Evolutionary conservation across 768 basidiomycete genomes (phyloP), one percentile per base, ranked within the genome.

Genomic region (Pholiota microspora): DNA sequence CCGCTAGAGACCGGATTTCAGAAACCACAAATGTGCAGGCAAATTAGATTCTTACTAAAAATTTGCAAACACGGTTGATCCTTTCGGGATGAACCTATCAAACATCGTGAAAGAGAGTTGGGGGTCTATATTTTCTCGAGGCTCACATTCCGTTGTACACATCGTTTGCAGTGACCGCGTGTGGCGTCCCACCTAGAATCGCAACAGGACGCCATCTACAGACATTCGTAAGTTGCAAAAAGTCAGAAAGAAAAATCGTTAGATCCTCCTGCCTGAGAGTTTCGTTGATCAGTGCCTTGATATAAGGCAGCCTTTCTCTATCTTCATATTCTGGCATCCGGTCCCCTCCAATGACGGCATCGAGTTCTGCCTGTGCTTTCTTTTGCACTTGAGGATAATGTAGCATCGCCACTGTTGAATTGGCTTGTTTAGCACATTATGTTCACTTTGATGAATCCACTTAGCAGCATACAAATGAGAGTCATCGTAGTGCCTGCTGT

Each of bases 281-380:
- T 55, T 77, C 76, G 48, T 72, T 73, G 2, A 77, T 63, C 15
- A 77, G 25, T 0, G 73, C 74, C 18, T 64, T 63, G 34, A 75
- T 59, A 50, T 72, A 77, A 2, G 73, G 67, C 12, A 77, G 64
- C 38, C 56, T 62, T 7, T 64, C 67, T 45, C 62, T 62, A 51
- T 77, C 74, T 10, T 64, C 67, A 44, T 70, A 71, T 15, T 64
- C 67, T 15, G 77, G 77, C 54, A 77, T 65, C 16, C 75, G 67
- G 31, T 72, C 70, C 10, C 56, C 45, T 0, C 75, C 73, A 2
- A 76, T 58, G 4, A 74, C 66, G 0, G 58, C 27, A 51, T 77
- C 76, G 10, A 79, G 52, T 51, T 78, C 75, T 13, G 63, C 67
- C 53, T 75, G 76, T 13, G 75, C 75, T 16, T 66, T 68, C 31